Evolutionary conservation across 345 rosid species (phyloP), one percentile per base, ranked within the genome.

Genomic region (Eucalyptus globulus): DNA sequence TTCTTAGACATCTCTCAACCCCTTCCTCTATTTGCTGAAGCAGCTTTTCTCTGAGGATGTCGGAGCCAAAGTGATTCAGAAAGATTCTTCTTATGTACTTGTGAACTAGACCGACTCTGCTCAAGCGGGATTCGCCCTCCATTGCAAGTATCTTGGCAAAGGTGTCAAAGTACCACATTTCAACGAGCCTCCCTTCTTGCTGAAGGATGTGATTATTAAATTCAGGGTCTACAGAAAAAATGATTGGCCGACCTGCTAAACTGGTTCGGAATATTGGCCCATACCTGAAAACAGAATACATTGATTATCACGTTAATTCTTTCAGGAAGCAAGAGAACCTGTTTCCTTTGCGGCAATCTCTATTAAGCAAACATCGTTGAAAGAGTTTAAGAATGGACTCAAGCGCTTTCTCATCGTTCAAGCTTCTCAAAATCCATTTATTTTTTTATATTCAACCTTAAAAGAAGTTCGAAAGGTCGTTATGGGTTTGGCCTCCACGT

Each of bases 171-270:
- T 89, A 88, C 90, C 91, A 90, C 85, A 87, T 11, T 54, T 89
- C 91, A 24, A 88, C 90, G 49, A 53, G 53, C n/a, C 40, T 51
- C 17, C 91, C 89, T 53, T 89, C 92, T 40, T 89, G 89, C 29
- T 89, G 88, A 24, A 91, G 43, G 13, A 91, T 67, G 67, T 43
- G 37, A 24, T 87, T 49, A 58, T 91, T 91, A 31, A 91, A 58
- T 15, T 91, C 91, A 16, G 92, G 87, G 29, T 91, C 92, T 24
- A 89, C 90, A 47, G 92, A 88, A 11, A 91, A 65, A 49, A 90
- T 88, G 26, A 91, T 51, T 11, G 89, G 90, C 86, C 88, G 86
- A 21, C 91, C 92, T 13, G 58, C 88, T 51, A 91, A 10, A 80
- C 85, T 89, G 14, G 90, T 91, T 49, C 87, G 80, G 54, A 89